Evolutionary conservation across 2,329 filamentous ascomycete species (phyloP), one percentile per base, ranked within the genome.

Genomic region (Colletotrichum higginsianum): DNA sequence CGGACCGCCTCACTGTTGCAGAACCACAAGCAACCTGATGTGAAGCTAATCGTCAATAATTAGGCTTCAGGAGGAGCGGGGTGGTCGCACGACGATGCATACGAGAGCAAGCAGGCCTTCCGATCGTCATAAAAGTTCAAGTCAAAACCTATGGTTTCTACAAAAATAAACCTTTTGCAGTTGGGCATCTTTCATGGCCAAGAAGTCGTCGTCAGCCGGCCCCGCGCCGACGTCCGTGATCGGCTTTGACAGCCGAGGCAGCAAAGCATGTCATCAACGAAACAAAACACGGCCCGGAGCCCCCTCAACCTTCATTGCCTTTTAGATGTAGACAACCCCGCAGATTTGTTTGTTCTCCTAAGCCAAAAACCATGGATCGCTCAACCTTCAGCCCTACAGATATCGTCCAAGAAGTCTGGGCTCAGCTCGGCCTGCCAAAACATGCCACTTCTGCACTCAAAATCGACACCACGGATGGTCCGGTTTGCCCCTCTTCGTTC

Each of bases 401-500:
- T 35, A 21, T 64, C 16, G 30, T 64, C 38, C 35, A 53, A 2
- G 61, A 64, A 8, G 23, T 56, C 23, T 64, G 50, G 61, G 8
- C 18, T 18, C 7, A n/a, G n/a, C 35, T 64, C 4, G 61, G 38
- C 38, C 38, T 64, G 11, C 61, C 40, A 2, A n/a, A 44, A 46
- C 16, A 38, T 26, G 38, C 61, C 16, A 52, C 23, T 15, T 26
- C 26, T 11, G 35, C 49, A 18, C 15, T 53, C 38, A 38, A n/a
- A 16, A 38, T 64, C 30, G 61, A 56, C 23, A 13, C 42, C 7
- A 30, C 7, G 46, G 5, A 13, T 8, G 49, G 49, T 4, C 49
- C 61, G 4, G 49, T 7, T 7, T 5, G 42, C 0, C 83, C 84
- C 0, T 89, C 86, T 1, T 90, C 87, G 0, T 90, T 86, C 81